phyloP scores from a whole-genome alignment of 805 yeast genomes.

The Candida corydali region DNA sequence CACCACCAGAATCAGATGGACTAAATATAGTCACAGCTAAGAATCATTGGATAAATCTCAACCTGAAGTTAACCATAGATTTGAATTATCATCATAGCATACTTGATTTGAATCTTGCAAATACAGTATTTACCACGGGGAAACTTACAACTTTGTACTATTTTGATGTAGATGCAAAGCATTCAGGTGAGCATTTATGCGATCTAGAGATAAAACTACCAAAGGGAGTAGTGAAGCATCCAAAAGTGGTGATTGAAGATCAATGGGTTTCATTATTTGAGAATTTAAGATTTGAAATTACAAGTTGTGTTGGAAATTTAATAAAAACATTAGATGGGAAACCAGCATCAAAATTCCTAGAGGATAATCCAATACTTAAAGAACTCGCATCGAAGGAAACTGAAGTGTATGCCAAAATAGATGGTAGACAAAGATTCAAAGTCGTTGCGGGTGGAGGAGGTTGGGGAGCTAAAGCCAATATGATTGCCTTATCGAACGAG shows the following conservation, averaged over 20 bases:
- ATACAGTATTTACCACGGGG: slow-evolving; percentile 35
- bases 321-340: slow-evolving; percentile 50
- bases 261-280: slow-evolving; percentile 31
- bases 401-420: slow-evolving; percentile 34
- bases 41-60: slow-evolving; percentile 36
- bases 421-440: slow-evolving; percentile 31
- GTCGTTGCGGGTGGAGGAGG: slow-evolving; percentile 75
- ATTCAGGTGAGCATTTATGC: slow-evolving; percentile 27
- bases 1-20: slow-evolving; percentile 32
- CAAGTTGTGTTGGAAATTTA: slow-evolving; percentile 53
- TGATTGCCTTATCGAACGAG: slow-evolving; percentile 61
- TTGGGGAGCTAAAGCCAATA: slow-evolving; percentile 67
- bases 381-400: slow-evolving; percentile 39
- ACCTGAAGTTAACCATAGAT: slow-evolving; percentile 19
- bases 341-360: slow-evolving; percentile 57
- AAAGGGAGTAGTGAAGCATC: slow-evolving; percentile 7
- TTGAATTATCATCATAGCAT: slow-evolving; percentile 5
- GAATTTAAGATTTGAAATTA: slow-evolving; percentile 34
- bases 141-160: slow-evolving; percentile 33
- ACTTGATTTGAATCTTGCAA: slow-evolving; percentile 30
- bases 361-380: slow-evolving; percentile 39
- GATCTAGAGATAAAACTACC: slow-evolving; percentile 24
- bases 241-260: slow-evolving; percentile 15
- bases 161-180: slow-evolving; percentile 13
- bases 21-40: slow-evolving; percentile 29